Conservation (phyloP, 495 filamentous ascomycete species). For the Staphylotrichum longicolle region DNA sequence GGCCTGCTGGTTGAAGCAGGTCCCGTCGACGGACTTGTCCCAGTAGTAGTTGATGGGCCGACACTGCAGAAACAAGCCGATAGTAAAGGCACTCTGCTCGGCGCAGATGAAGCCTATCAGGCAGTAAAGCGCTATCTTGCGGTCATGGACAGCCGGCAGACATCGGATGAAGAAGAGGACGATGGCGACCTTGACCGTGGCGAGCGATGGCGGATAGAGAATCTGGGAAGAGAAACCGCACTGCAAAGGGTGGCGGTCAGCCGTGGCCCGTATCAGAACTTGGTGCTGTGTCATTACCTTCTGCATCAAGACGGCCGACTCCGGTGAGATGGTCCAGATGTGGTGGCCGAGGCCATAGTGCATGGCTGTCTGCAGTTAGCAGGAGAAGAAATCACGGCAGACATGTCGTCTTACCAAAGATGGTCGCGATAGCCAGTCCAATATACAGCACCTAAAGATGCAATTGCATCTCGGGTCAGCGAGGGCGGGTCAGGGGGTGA, state of each 20-base stretch:
- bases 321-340: background rate
- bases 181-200: background rate
- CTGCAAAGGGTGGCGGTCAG: background rate
- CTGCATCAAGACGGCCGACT: background rate
- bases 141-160: background rate
- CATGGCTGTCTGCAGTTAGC: background rate
- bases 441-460: background rate
- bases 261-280: background rate
- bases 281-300: background rate
- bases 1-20: constrained; percentile 31
- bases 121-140: background rate
- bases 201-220: background rate
- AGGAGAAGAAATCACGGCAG: no score
- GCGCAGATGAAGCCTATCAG: background rate
- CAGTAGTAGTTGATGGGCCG: constrained; percentile 30
- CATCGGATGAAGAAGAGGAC: background rate
- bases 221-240: background rate
- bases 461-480: no score
- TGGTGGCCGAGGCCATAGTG: background rate
- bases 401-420: background rate
- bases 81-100: background rate
- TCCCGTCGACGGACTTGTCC: constrained; percentile 33
- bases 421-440: background rate
- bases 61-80: constrained; percentile 30
- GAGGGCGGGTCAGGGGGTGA: no score